Percentiles rank a stretch among this genome's conserved stretches.
Conservation (phyloP, 2,329 filamentous ascomycete species). For the Gliomastix tumulicola region DNA sequence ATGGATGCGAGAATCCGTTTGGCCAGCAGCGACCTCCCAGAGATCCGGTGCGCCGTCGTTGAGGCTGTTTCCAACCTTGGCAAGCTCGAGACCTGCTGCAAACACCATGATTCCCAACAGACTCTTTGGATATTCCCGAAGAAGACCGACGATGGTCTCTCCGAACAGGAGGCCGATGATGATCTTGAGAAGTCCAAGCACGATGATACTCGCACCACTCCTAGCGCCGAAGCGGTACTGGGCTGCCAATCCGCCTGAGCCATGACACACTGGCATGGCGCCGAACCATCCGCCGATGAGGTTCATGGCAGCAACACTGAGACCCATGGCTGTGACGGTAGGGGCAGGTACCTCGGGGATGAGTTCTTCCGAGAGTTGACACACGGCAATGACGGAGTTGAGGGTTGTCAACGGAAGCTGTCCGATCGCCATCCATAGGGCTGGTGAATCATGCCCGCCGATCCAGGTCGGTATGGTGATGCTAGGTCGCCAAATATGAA, state of each 20-base stretch:
- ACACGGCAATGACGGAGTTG: conserved; percentile 87
- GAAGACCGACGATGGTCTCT: conserved; percentile 61
- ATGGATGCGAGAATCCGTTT: conserved; percentile 19
- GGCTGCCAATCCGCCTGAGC: conserved; percentile 81
- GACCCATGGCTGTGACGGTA: conserved; percentile 67
- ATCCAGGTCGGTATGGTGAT: conserved; percentile 27
- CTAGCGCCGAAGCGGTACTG: conserved; percentile 89
- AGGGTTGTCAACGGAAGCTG: conserved; percentile 88
- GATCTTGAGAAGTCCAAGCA: conserved; percentile 72
- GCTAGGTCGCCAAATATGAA: conserved; percentile 55
- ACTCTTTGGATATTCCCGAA: conserved; percentile 66
- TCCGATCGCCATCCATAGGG: conserved; percentile 61
- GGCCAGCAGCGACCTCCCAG: conserved; percentile 46
- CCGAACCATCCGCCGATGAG: conserved; percentile 84
- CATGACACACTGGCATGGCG: conserved; percentile 92
- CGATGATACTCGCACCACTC: conserved; percentile 74
- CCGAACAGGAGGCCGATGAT: conserved; percentile 70
- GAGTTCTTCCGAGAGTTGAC: conserved; percentile 70
- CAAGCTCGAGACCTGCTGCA: conserved; percentile 80
- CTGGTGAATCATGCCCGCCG: conserved; percentile 15
- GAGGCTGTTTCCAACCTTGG: conserved; percentile 75
- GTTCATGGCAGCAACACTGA: conserved; percentile 82
- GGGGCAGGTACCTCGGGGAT: conserved; percentile 62
- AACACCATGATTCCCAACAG: conserved; percentile 85
- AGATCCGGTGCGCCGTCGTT: conserved; percentile 63